Evolutionary conservation across 768 basidiomycete genomes (phyloP), one percentile per base, ranked within the genome.

Genomic region (Tricholoma sp.): DNA sequence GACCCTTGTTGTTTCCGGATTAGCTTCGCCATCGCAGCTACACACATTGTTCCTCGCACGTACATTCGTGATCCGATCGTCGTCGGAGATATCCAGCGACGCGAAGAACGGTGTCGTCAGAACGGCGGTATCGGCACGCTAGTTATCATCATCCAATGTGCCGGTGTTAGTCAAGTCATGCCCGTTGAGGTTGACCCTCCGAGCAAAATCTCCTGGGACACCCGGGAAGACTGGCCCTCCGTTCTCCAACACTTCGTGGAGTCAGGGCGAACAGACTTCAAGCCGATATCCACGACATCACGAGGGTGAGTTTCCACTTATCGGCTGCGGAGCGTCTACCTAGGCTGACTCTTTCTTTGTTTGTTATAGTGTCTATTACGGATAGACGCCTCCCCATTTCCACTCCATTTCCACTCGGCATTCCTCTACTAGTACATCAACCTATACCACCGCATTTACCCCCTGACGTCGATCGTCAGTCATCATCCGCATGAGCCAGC

Each of bases 171-270:
- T 65, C 88, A 92, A 64, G 89, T 92, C 61, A 88, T 91, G 85
- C 90, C 90, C 31, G 88, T 91, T 60, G 90, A 92, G 67, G 86
- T 91, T 52, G 90, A 92, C 69, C 82, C 86, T 6, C 89, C 88
- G 0, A 74, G 79, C 57, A 87, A 84, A 63, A 89, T 91, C 64
- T 75, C 83, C 32, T 91, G 89, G 90, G 89, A 90, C 67, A 63
- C 71, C 18, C 77, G 89, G 55, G 84, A 84, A 10, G 89, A 92
- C 69, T 92, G 89, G 89, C 70, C 74, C 5, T 76, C 78, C 18
- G 83, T 87, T 31, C 80, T 91, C 47, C 73, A 78, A 34, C 84
- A 88, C 71, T 91, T 86, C 64, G 83, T 89, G 56, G 84, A 86
- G 57, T 75, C 77, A 18, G 89, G 88, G 27, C 81, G 88, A 49